Evolutionary conservation across 345 rosid genomes (phyloP).

Genomic region (Euphorbia tirucalli): DNA sequence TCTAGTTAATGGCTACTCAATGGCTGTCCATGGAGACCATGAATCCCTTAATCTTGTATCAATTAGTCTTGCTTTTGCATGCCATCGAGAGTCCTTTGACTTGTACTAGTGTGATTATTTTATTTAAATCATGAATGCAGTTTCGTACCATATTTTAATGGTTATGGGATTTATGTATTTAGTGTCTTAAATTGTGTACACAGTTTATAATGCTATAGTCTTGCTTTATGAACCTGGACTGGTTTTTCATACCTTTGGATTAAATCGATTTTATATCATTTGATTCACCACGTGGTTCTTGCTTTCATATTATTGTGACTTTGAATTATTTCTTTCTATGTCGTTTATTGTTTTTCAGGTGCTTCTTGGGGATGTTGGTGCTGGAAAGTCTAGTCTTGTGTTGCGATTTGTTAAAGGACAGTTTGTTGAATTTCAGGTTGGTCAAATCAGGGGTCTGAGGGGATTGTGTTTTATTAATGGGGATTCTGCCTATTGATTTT

Average conservation of each 20-base stretch:
- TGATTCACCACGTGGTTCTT: neutral
- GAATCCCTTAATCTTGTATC: neutral
- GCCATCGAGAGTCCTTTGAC: neutral
- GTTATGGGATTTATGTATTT: neutral
- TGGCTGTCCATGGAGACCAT: neutral
- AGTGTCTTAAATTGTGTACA: neutral
- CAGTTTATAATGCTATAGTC: neutral
- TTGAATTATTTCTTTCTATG: neutral
- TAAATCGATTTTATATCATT: neutral
- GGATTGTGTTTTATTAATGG: neutral
- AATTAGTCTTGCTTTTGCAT: neutral
- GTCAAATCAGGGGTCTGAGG: constrained; percentile 1
- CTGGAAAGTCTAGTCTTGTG: constrained; percentile 92
- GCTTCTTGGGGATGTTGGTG: constrained; percentile 93
- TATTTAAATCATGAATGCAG: neutral
- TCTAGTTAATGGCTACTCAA: neutral
- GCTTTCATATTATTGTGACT: neutral
- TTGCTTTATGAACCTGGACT: neutral
- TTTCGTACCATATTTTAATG: neutral
- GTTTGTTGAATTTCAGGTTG: constrained; percentile 87
- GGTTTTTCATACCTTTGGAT: neutral
- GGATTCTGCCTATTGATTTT: neutral
- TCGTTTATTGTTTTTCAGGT: constrained; percentile 53
- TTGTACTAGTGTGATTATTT: neutral
- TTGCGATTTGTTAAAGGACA: constrained; percentile 89